Percentiles rank a stretch among this genome's conserved stretches.
Conservation (phyloP, 176 grass and related monocot genomes). For the Cocos nucifera region DNA sequence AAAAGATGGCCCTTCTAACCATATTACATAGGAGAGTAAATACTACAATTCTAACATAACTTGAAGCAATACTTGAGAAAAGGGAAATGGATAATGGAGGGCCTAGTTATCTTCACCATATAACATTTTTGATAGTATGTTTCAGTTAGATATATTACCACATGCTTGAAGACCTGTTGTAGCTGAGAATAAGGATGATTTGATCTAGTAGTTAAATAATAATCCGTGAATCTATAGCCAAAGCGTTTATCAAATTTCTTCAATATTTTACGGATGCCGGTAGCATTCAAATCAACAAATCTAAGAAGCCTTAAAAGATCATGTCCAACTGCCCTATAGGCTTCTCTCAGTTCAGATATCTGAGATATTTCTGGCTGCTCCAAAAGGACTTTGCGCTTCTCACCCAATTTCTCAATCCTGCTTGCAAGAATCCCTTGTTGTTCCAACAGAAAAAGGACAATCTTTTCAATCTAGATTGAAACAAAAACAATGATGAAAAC, state of each 20-base stretch:
- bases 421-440: slow-evolving; percentile 82
- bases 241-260: slow-evolving; percentile 99
- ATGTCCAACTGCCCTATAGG: slow-evolving; percentile 72
- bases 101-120: too few relatives aligned
- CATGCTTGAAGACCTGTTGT: slow-evolving; percentile 98
- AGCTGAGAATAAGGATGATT: slow-evolving; percentile 99
- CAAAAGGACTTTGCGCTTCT: slow-evolving; percentile 50
- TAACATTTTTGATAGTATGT: not conserved
- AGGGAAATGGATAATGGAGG: too few relatives aligned
- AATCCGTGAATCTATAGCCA: slow-evolving; percentile 93
- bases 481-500: slow-evolving; percentile 5
- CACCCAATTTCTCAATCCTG: slow-evolving; percentile 88
- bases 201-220: slow-evolving; percentile 89
- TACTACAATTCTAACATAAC: not conserved
- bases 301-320: slow-evolving; percentile 96
- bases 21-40: not conserved
- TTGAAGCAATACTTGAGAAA: too few relatives aligned
- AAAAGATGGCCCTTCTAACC: too few relatives aligned
- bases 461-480: slow-evolving; percentile 76
- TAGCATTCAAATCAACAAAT: slow-evolving; percentile 97
- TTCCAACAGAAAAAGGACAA: slow-evolving; percentile 85
- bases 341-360: slow-evolving; percentile 67
- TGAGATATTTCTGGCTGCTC: slow-evolving; percentile 92
- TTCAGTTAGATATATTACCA: slow-evolving; percentile 52
- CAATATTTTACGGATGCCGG: slow-evolving; percentile 93